These are phyloP conservation scores for Pascua sp. DNA, from an alignment of 1,284 basidiomycete species.

Conservation along the genomic window DNA sequence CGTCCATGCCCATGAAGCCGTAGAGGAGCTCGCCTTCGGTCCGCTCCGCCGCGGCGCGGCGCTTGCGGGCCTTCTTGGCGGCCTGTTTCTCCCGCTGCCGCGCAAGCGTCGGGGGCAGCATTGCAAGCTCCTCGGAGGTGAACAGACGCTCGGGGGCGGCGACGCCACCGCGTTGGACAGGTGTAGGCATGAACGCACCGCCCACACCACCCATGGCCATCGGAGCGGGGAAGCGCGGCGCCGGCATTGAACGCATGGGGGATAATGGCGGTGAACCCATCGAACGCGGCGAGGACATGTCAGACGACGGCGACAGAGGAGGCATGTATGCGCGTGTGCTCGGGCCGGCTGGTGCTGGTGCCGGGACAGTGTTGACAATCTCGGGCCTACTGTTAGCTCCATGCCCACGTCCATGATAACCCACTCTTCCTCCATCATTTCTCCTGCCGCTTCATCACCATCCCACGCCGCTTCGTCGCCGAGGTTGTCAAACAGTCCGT, in stretches of 20 bases:
- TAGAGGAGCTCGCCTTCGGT: slow-evolving; percentile 43
- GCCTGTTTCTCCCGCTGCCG: slow-evolving; percentile 37
- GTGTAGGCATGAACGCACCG: slow-evolving; percentile 5
- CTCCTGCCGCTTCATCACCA: slow-evolving; percentile 29
- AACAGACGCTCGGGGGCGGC: slow-evolving; percentile 30
- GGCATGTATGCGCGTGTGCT: slow-evolving; percentile 3
- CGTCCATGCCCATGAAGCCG: slow-evolving; percentile 43
- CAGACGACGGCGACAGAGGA: slow-evolving; percentile 7
- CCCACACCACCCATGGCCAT: not conserved
- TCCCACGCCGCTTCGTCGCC: slow-evolving; percentile 45
- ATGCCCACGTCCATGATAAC: not conserved
- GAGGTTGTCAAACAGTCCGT: slow-evolving; percentile 43
- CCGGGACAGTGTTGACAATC: not conserved
- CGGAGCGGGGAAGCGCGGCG: not conserved
- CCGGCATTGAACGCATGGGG: not conserved
- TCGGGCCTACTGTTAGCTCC: not conserved
- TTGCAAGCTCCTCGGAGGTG: slow-evolving; percentile 43
- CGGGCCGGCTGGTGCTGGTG: not conserved
- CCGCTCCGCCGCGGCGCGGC: slow-evolving; percentile 32
- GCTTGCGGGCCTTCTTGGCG: slow-evolving; percentile 48
- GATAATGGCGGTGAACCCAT: slow-evolving; percentile 8
- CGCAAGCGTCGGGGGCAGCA: slow-evolving; percentile 34
- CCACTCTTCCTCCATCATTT: slow-evolving; percentile 20
- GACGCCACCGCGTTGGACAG: not conserved
- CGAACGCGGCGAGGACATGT: slow-evolving; percentile 6